These are phyloP conservation scores for Aspergillus nanangensis DNA, from an alignment of 495 filamentous ascomycete species.

Conservation along the genomic window DNA sequence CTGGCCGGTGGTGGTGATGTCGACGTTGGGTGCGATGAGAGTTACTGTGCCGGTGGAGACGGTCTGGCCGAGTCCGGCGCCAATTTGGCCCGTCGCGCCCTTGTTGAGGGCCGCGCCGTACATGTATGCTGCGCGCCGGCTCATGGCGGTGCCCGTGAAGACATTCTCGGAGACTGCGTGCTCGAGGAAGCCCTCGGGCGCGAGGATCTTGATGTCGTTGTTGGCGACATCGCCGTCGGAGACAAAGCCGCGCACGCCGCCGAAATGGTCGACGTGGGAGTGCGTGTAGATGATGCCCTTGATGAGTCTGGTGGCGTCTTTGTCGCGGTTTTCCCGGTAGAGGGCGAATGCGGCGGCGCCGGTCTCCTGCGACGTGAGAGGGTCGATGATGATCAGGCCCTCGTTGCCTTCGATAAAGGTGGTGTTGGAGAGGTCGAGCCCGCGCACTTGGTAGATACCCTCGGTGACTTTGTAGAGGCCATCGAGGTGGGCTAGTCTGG, in stretches of 20 bases:
- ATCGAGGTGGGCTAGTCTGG: conserved; percentile 11
- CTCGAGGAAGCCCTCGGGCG: conserved; percentile 20
- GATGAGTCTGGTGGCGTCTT: conserved; percentile 9
- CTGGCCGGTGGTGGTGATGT: conserved; percentile 10
- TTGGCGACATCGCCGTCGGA: conserved; percentile 2
- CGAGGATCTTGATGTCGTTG: conserved; percentile 15
- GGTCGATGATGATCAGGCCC: conserved; percentile 20
- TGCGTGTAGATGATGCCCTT: conserved; percentile 21
- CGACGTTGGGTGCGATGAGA: conserved; percentile 14
- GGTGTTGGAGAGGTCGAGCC: conserved; percentile 21
- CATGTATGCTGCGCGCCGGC: conserved; percentile 16
- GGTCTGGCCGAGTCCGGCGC: conserved; percentile 15
- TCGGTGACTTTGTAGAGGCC: conserved; percentile 19
- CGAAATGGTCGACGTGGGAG: conserved; percentile 21
- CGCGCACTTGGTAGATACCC: conserved; percentile 21
- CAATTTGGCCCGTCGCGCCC: conserved; percentile 12
- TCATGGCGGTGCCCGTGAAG: conserved; percentile 17
- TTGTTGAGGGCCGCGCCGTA: conserved; percentile 14
- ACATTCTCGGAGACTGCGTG: conserved; percentile 17
- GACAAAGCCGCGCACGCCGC: conserved; percentile 16
- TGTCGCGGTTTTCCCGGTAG: conserved; percentile 14
- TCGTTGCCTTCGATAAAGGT: conserved; percentile 19
- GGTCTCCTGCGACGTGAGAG: conserved; percentile 11
- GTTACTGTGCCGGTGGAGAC: conserved; percentile 11
- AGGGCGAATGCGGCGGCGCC: conserved; percentile 13